These are phyloP conservation scores for Brassica napus DNA, from an alignment of 345 rosid species.

Conservation along the genomic window Da-Ae NC_063446.1:781501-782000, in stretches of 20 bases:
- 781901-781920: slow-evolving; percentile 81
- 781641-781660: slow-evolving; percentile 9
- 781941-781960: slow-evolving; percentile 10
- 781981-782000: background rate
- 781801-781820: background rate
- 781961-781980: background rate
- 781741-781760: slow-evolving; percentile 5
- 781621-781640: background rate
- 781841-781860: slow-evolving; percentile 86
- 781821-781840: slow-evolving; percentile 59
- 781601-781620: slow-evolving; percentile 13
- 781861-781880: slow-evolving; percentile 88
- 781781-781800: background rate
- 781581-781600: slow-evolving; percentile 22
- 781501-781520: background rate
- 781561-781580: slow-evolving; percentile 16
- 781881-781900: slow-evolving; percentile 84
- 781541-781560: slow-evolving; percentile 14
- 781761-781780: background rate
- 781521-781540: background rate
- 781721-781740: background rate
- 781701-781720: background rate
- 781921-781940: slow-evolving; percentile 85
- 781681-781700: background rate
- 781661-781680: slow-evolving; percentile 11